Conservation (phyloP, 805 yeast genomes). For the Tetrapisispora pingtungensis region DNA sequence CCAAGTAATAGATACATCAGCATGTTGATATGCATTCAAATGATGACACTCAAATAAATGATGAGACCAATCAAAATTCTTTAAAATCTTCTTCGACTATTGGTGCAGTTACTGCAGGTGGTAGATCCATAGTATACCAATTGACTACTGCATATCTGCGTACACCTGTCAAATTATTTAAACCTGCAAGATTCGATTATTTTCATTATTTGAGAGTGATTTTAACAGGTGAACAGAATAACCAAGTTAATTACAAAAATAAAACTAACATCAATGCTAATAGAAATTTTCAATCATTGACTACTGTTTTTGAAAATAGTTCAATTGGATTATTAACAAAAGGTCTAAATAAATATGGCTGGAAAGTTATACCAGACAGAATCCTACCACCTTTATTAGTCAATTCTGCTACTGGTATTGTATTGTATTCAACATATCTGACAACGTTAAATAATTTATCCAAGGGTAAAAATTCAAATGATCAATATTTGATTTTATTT, state of each 20-base stretch:
- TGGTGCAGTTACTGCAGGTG: slow-evolving; percentile 76
- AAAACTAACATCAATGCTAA: not conserved
- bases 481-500: not conserved
- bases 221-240: slow-evolving; percentile 24
- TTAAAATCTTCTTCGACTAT: slow-evolving; percentile 34
- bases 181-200: slow-evolving; percentile 87
- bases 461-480: not conserved
- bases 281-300: no score
- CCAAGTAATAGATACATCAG: not conserved
- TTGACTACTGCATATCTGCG: slow-evolving; percentile 67
- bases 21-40: not conserved
- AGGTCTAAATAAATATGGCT: slow-evolving; percentile 69
- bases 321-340: slow-evolving; percentile 61
- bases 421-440: slow-evolving; percentile 75
- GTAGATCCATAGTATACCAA: slow-evolving; percentile 74
- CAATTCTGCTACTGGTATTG: slow-evolving; percentile 81
- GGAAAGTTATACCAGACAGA: slow-evolving; percentile 72
- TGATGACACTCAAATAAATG: not conserved
- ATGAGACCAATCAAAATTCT: not conserved
- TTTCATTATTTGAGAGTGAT: slow-evolving; percentile 54
- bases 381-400: slow-evolving; percentile 82
- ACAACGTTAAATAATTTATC: slow-evolving; percentile 33
- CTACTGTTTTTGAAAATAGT: slow-evolving; percentile 48
- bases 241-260: not conserved
- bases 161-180: slow-evolving; percentile 72